These are phyloP conservation scores for Truncatella angustata DNA, from an alignment of 2,329 filamentous ascomycete species.

Conservation along the genomic window DNA sequence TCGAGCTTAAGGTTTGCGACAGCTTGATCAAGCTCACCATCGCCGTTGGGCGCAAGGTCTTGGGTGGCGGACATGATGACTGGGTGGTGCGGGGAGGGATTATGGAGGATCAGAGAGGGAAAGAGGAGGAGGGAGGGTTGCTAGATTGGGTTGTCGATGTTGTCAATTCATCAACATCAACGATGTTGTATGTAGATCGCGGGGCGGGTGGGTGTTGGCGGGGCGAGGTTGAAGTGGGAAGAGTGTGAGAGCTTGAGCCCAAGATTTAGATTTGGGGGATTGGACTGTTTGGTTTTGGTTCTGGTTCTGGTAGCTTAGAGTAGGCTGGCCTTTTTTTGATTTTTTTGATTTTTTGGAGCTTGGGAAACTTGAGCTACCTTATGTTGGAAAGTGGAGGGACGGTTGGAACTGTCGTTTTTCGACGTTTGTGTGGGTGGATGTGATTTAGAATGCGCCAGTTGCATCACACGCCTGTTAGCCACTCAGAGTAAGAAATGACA, in stretches of 20 bases:
- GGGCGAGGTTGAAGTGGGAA: constrained; percentile 1
- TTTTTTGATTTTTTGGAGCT: too few species aligned
- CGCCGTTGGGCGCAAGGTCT: constrained; percentile 58
- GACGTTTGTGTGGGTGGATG: neutral
- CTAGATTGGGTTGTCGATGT: constrained; percentile 16
- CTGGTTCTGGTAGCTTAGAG: too few species aligned
- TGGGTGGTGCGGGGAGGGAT: constrained; percentile 16
- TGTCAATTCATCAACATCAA: neutral
- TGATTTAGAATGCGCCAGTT: neutral
- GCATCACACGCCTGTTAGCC: neutral
- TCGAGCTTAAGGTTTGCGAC: constrained; percentile 67
- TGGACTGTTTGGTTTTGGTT: neutral
- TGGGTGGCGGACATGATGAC: constrained; percentile 61
- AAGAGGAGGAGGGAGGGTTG: constrained; percentile 21
- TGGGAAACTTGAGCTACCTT: too few species aligned
- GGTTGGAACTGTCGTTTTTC: neutral
- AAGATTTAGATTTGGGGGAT: too few species aligned
- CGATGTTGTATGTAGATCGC: neutral
- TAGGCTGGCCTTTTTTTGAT: too few species aligned
- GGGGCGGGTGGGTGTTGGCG: neutral
- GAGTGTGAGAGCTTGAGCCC: neutral
- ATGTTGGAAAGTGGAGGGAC: neutral
- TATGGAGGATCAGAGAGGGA: constrained; percentile 14
- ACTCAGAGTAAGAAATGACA: neutral
- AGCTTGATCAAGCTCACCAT: constrained; percentile 53